Conservation (phyloP, 2,329 filamentous ascomycete species). For the Fusarium succisae region DNA sequence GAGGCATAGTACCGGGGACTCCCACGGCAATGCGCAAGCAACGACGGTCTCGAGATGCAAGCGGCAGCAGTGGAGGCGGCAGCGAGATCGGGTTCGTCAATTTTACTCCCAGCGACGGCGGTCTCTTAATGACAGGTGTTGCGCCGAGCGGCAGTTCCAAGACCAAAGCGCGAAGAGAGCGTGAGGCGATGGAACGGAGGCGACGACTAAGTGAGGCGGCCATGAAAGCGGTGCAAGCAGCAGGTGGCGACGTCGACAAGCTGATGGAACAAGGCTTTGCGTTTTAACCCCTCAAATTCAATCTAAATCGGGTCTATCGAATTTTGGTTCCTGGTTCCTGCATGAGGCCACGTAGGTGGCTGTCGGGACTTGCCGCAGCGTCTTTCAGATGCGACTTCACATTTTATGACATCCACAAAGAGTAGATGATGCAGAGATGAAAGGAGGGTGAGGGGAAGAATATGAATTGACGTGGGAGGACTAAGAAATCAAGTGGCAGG, state of each 20-base stretch:
- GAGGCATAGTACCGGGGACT: constrained; percentile 51
- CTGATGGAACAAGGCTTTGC: constrained; percentile 61
- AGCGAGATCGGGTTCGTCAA: constrained; percentile 78
- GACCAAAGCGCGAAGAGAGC: constrained; percentile 92
- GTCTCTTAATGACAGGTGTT: constrained; percentile 85
- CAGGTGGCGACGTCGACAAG: constrained; percentile 72
- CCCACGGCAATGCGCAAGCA: constrained; percentile 53
- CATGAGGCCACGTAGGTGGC: constrained; percentile 20
- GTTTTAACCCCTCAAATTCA: constrained; percentile 44
- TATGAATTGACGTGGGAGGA: background rate
- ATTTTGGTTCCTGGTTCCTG: constrained; percentile 24
- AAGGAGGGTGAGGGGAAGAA: background rate
- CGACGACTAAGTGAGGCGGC: constrained; percentile 74
- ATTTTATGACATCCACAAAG: background rate
- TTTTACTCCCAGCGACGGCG: constrained; percentile 83
- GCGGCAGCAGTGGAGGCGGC: constrained; percentile 41
- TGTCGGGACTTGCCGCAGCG: constrained; percentile 5
- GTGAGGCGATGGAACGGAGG: constrained; percentile 83
- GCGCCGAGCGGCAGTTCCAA: constrained; percentile 91
- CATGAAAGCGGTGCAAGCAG: constrained; percentile 73
- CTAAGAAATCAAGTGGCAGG: constrained; percentile 8
- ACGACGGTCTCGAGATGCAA: constrained; percentile 50
- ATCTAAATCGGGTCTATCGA: background rate
- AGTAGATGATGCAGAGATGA: background rate
- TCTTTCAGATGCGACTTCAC: background rate